Evolutionary conservation across 768 basidiomycete species (phyloP).

Genomic region (Multifurca ochricompacta): DNA sequence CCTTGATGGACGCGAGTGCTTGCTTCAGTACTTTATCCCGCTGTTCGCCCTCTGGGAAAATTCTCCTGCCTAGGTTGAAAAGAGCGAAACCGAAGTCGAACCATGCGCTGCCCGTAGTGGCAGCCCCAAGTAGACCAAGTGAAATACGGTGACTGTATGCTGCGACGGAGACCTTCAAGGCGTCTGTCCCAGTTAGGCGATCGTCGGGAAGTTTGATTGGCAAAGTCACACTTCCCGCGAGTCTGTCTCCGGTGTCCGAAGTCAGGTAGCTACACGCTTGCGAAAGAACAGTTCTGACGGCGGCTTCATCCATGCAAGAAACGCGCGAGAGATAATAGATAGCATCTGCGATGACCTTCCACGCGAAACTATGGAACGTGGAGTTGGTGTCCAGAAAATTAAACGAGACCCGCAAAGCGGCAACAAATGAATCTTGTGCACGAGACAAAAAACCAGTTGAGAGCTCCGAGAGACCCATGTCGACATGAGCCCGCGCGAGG

Average conservation of each 20-base stretch:
- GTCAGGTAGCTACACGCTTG: slow-evolving; percentile 34
- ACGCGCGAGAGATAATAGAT: slow-evolving; percentile 55
- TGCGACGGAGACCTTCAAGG: slow-evolving; percentile 45
- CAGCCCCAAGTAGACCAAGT: slow-evolving; percentile 45
- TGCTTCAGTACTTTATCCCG: slow-evolving; percentile 33
- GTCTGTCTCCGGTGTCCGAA: slow-evolving; percentile 33
- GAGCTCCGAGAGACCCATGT: slow-evolving; percentile 59
- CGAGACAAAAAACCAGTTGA: slow-evolving; percentile 64
- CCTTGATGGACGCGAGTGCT: slow-evolving; percentile 48
- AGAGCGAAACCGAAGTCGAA: slow-evolving; percentile 68
- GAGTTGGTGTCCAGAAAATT: slow-evolving; percentile 41
- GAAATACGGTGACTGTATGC: slow-evolving; percentile 56
- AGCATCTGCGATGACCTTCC: slow-evolving; percentile 82
- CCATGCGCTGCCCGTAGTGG: slow-evolving; percentile 49
- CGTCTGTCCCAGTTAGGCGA: slow-evolving; percentile 28
- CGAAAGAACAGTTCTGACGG: slow-evolving; percentile 30
- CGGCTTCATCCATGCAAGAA: slow-evolving; percentile 39
- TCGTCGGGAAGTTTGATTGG: slow-evolving; percentile 21
- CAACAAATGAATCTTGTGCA: slow-evolving; percentile 64
- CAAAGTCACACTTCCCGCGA: slow-evolving; percentile 35
- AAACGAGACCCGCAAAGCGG: slow-evolving; percentile 47
- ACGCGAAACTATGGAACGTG: slow-evolving; percentile 64
- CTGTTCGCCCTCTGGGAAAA: slow-evolving; percentile 26
- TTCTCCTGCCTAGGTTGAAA: slow-evolving; percentile 37
- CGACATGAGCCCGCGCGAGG: slow-evolving; percentile 63